These are phyloP conservation scores for Dichotomopilus funicola DNA, from an alignment of 2,329 filamentous ascomycete genomes.

Conservation along the genomic window DNA sequence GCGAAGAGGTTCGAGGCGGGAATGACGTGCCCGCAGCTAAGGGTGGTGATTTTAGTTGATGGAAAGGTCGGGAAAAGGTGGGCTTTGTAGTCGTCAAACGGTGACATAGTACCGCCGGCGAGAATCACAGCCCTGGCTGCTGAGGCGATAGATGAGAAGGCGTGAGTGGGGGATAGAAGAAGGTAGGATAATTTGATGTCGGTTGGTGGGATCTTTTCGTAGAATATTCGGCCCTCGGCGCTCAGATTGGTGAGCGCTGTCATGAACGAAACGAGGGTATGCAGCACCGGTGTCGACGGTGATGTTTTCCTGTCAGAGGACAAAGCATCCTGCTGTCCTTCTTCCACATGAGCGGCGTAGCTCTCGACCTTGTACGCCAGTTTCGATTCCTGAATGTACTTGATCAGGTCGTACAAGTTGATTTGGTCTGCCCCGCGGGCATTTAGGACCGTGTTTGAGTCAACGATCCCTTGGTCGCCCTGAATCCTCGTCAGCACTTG, in stretches of 20 bases:
- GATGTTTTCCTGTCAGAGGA: conserved; percentile 39
- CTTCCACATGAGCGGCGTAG: conserved; percentile 61
- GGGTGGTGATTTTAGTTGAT: conserved; percentile 59
- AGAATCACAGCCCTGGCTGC: conserved; percentile 81
- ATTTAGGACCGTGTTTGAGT: conserved; percentile 65
- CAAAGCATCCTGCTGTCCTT: conserved; percentile 33
- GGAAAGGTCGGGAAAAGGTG: conserved; percentile 77
- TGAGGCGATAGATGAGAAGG: conserved; percentile 82
- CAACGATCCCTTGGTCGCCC: conserved; percentile 58
- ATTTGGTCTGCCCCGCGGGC: conserved; percentile 91
- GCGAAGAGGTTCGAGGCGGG: conserved; percentile 75
- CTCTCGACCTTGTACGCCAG: conserved; percentile 91
- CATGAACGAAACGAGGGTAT: conserved; percentile 57
- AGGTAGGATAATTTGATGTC: conserved; percentile 71
- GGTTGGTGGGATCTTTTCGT: conserved; percentile 39
- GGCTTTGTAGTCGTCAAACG: conserved; percentile 81
- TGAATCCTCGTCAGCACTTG: conserved; percentile 18
- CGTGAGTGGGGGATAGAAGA: conserved; percentile 82
- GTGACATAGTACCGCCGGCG: conserved; percentile 95
- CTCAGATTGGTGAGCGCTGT: conserved; percentile 81
- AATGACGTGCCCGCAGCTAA: conserved; percentile 94
- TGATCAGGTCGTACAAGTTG: conserved; percentile 81
- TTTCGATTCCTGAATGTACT: conserved; percentile 87
- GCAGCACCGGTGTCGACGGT: conserved; percentile 49
- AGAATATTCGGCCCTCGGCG: conserved; percentile 60